phyloP scores from a whole-genome alignment of 345 rosid species.

The Gossypium raimondii region DNA sequence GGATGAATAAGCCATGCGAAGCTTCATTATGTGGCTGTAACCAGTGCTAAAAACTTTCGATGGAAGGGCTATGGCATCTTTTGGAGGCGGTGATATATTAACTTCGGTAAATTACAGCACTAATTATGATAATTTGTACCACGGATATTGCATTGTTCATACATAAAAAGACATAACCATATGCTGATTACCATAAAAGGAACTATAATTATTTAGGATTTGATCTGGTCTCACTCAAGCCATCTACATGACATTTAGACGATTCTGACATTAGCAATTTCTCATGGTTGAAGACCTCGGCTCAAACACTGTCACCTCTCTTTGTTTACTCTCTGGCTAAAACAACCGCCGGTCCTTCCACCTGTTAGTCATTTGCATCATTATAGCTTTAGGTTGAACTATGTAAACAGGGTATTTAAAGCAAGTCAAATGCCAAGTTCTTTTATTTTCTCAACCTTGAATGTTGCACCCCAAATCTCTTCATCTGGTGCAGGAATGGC shows the following conservation, averaged over 20 bases:
- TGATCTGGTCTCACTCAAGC: not conserved
- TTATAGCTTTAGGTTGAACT: not conserved
- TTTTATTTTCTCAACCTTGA: conserved; percentile 48
- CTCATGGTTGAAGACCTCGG: not conserved
- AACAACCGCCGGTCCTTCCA: conserved; percentile 72
- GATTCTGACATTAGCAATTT: not conserved
- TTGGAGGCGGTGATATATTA: too few relatives aligned
- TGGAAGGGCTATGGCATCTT: too few relatives aligned
- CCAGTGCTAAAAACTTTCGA: not conserved
- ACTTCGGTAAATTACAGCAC: too few relatives aligned
- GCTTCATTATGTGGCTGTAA: not conserved
- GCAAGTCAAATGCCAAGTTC: not conserved
- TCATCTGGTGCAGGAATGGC: conserved; percentile 85
- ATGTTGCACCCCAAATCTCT: conserved; percentile 95
- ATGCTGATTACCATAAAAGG: too few relatives aligned
- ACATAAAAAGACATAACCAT: too few relatives aligned
- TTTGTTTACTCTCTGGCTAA: conserved; percentile 43
- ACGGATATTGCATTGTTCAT: too few relatives aligned
- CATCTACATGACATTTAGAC: not conserved
- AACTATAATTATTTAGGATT: too few relatives aligned
- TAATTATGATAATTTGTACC: too few relatives aligned
- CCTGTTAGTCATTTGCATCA: conserved; percentile 40
- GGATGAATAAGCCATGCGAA: not conserved
- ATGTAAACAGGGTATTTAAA: not conserved
- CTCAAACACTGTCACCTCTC: not conserved